Evolutionary conservation across 1,139 yeast genomes (phyloP), one percentile per base, ranked within the genome.

Genomic region (Komagataea norvegica): DNA sequence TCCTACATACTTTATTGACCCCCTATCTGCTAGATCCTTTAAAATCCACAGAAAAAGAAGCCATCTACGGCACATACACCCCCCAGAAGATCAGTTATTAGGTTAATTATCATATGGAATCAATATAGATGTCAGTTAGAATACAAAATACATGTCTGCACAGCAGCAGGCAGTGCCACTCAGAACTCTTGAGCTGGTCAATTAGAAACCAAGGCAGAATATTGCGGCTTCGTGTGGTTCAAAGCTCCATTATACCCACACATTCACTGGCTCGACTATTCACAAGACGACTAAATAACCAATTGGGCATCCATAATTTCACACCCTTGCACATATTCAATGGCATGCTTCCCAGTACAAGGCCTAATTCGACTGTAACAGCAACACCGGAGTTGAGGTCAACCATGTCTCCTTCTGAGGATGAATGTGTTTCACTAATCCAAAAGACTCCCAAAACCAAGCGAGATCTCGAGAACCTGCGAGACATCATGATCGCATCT

Each of bases 101-200:
- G n/a, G n/a, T n/a, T n/a, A n/a, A n/a, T n/a, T n/a, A n/a, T n/a
- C n/a, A 15, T 23, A 26, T 26, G 25, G 11, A n/a, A 4, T 8
- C 20, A 20, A 9, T 28, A 13, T 34, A 25, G 29, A 38, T 41
- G 41, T 25, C 44, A n/a, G 19, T 36, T 8, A 18, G 34, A 29
- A 17, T 38, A 15, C 34, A 23, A n/a, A 27, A 36, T 13, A 11
- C 27, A 14, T 31, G 29, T 18, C 40, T 15, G 24, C 28, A 13
- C 25, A 25, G 11, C 9, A 35, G 41, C 31, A 37, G 46, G 29
- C 45, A 35, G 15, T 17, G 17, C 19, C 41, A 37, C 11, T 11
- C 30, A 3, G 48, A 47, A 24, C 41, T 46, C 23, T 23, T 47
- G 14, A 37, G 36, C 23, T 47, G 51, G 51, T 41, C 44, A 3